These are phyloP conservation scores for Nicotiana benthamiana DNA, from an alignment of 257 asterid genomes.

Conservation along the genomic window DNA sequence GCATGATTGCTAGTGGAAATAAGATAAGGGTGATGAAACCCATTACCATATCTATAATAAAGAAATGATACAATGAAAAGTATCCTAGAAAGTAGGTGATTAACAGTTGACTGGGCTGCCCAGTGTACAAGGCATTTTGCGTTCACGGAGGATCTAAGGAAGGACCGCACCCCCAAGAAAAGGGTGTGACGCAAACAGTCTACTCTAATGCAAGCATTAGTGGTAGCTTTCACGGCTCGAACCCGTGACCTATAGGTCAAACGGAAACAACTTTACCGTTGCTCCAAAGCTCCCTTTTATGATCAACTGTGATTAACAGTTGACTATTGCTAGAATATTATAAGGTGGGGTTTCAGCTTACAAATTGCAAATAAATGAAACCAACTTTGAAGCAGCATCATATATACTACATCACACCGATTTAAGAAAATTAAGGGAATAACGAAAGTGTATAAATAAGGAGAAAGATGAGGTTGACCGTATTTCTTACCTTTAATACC, in stretches of 20 bases:
- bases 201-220: too few relatives aligned
- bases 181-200: too few relatives aligned
- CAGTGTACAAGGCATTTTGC: too few relatives aligned
- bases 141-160: too few relatives aligned
- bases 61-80: conserved; percentile 11
- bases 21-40: conserved; percentile 26
- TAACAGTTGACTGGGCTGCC: background rate
- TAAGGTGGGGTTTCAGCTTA: background rate
- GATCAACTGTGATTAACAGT: background rate
- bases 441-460: background rate
- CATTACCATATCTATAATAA: conserved; percentile 23
- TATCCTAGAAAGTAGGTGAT: conserved; percentile 15
- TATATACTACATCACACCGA: background rate
- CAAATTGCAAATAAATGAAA: background rate
- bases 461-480: background rate
- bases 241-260: too few relatives aligned
- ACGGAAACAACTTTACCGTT: too few relatives aligned
- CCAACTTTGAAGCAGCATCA: background rate
- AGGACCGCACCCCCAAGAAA: too few relatives aligned
- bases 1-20: conserved; percentile 27
- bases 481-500: background rate
- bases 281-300: too few relatives aligned
- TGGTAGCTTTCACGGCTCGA: too few relatives aligned
- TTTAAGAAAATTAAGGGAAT: background rate
- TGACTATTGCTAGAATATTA: background rate